These are phyloP conservation scores for Zostera marina DNA, from an alignment of 116 monocot species.

Conservation along the genomic window DNA sequence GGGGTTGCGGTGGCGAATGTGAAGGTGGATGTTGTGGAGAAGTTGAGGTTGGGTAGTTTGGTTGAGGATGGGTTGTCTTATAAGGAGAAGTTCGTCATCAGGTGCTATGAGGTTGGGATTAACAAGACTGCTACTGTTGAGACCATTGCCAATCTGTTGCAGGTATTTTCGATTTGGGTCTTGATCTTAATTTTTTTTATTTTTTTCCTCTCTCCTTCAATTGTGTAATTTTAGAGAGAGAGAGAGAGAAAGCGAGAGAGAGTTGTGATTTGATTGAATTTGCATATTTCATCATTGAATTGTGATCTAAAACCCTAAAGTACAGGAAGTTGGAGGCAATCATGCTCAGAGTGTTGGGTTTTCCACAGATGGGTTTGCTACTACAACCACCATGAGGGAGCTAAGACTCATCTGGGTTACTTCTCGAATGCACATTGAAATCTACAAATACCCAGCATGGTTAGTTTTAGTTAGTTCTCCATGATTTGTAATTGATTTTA, in stretches of 20 bases:
- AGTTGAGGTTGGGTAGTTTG: slow-evolving; percentile 67
- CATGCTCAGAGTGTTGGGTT: slow-evolving; percentile 97
- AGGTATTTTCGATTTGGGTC: slow-evolving; percentile 22
- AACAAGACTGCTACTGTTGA: slow-evolving; percentile 98
- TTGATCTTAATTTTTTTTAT: not conserved
- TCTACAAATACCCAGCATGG: slow-evolving; percentile 97
- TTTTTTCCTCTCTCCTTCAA: not conserved
- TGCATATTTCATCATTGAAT: too few relatives aligned
- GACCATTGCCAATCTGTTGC: slow-evolving; percentile 92
- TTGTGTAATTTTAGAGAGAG: not conserved
- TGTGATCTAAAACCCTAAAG: not conserved
- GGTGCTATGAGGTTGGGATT: slow-evolving; percentile 92
- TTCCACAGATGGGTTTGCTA: slow-evolving; percentile 96
- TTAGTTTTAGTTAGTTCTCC: slow-evolving; percentile 9
- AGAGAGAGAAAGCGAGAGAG: not conserved
- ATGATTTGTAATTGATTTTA: not conserved
- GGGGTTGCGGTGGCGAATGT: not conserved
- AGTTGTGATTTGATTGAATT: not conserved
- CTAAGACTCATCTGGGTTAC: slow-evolving; percentile 95
- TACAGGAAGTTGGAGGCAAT: slow-evolving; percentile 95
- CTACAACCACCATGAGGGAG: slow-evolving; percentile 82
- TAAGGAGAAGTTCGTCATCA: slow-evolving; percentile 89
- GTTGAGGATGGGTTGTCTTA: slow-evolving; percentile 78
- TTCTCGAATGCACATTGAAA: slow-evolving; percentile 99
- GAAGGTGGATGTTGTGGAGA: slow-evolving; percentile 27